Evolutionary conservation across 164 flowering plant species (phyloP).

Genomic region (Taxillus chinensis): DNA sequence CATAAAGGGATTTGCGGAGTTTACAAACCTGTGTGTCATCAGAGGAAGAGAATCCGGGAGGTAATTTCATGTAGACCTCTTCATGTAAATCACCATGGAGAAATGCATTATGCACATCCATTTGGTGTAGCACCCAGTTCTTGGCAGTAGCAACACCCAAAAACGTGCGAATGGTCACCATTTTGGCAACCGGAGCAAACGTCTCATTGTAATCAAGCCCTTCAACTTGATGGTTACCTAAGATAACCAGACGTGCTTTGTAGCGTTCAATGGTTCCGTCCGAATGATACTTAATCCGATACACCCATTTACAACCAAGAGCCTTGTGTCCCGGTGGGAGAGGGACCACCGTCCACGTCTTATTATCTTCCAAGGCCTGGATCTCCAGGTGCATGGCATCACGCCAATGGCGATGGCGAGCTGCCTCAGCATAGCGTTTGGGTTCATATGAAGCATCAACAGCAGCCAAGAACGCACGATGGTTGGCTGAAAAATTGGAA

Average conservation of each 20-base stretch:
- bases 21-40: no score
- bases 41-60: no score
- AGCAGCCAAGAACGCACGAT: background rate
- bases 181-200: background rate
- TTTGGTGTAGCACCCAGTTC: background rate
- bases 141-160: background rate
- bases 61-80: no score
- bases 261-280: background rate
- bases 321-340: background rate
- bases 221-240: conserved; percentile 4
- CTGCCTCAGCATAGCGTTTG: background rate
- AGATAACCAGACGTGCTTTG: background rate
- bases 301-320: background rate
- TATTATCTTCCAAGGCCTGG: background rate
- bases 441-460: background rate
- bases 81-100: no score
- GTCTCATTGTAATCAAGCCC: background rate
- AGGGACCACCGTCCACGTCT: background rate
- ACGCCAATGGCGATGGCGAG: background rate
- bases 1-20: no score
- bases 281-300: background rate
- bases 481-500: background rate
- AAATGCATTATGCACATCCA: no score
- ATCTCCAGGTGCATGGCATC: conserved; percentile 3
- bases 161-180: background rate